phyloP scores from a whole-genome alignment of 2,329 filamentous ascomycete species.

The Cercospora zeae-maydis region DNA sequence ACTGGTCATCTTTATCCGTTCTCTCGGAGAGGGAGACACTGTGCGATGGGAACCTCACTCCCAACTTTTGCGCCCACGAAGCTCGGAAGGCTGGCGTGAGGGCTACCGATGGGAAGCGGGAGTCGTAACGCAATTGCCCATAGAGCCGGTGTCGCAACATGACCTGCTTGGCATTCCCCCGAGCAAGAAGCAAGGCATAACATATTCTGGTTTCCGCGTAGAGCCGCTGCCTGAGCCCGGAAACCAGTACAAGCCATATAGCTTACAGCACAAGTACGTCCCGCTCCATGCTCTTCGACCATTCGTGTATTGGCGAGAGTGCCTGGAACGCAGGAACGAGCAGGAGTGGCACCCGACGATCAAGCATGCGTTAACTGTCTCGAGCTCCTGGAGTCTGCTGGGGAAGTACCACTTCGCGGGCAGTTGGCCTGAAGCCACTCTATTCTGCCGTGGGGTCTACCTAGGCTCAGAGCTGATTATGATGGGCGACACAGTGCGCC shows the following conservation, averaged over 20 bases:
- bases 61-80: slow-evolving; percentile 24
- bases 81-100: slow-evolving; percentile 15
- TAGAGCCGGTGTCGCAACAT: slow-evolving; percentile 41
- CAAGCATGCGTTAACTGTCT: slow-evolving; percentile 50
- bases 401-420: slow-evolving; percentile 54
- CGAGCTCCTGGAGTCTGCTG: slow-evolving; percentile 52
- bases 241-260: slow-evolving; percentile 48
- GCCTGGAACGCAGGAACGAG: slow-evolving; percentile 42
- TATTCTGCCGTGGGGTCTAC: slow-evolving; percentile 55
- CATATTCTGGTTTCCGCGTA: slow-evolving; percentile 54
- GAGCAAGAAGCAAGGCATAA: slow-evolving; percentile 44
- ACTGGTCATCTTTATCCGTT: slow-evolving; percentile 52
- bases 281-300: slow-evolving; percentile 54
- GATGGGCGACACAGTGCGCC: slow-evolving; percentile 53
- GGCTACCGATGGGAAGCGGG: slow-evolving; percentile 56
- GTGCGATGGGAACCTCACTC: slow-evolving; percentile 33
- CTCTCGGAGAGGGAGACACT: slow-evolving; percentile 30
- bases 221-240: slow-evolving; percentile 54
- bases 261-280: slow-evolving; percentile 55
- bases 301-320: slow-evolving; percentile 52
- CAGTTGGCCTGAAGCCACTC: slow-evolving; percentile 51
- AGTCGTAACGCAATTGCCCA: slow-evolving; percentile 52
- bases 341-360: slow-evolving; percentile 53
- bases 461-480: slow-evolving; percentile 55
- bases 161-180: slow-evolving; percentile 45